A percentile compares a stretch with the other conserved stretches of the same genome.
These are phyloP conservation scores for Trichoderma atrobrunneum DNA, from an alignment of 2,329 filamentous ascomycete species.

Conservation along the genomic window DNA sequence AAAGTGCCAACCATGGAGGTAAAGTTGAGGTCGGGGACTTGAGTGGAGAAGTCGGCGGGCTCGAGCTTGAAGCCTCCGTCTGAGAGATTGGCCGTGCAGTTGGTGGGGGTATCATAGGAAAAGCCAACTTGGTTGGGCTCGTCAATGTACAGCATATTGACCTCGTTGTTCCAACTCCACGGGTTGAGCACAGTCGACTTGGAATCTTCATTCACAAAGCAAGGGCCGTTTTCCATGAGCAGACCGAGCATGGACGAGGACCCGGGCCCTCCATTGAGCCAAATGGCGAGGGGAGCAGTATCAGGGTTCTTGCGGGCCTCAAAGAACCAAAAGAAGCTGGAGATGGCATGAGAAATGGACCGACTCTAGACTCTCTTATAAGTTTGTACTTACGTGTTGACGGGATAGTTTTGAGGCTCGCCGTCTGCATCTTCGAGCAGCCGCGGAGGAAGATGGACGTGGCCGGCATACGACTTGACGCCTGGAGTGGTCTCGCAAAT, in stretches of 20 bases:
- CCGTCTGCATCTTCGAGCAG: constrained; percentile 40
- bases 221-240: constrained; percentile 58
- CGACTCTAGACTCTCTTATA: not conserved
- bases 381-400: constrained; percentile 43
- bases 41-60: constrained; percentile 37
- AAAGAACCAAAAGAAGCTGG: constrained; percentile 50
- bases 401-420: constrained; percentile 43
- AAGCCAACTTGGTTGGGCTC: constrained; percentile 66
- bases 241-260: constrained; percentile 62
- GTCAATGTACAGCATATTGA: constrained; percentile 55
- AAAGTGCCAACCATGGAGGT: constrained; percentile 37
- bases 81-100: constrained; percentile 54
- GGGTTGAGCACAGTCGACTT: constrained; percentile 53
- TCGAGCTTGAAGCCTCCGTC: constrained; percentile 51
- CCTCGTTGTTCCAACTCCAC: constrained; percentile 61
- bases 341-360: not conserved
- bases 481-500: constrained; percentile 55
- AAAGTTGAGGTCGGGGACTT: constrained; percentile 35
- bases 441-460: constrained; percentile 54
- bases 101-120: constrained; percentile 63
- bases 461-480: constrained; percentile 64
- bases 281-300: constrained; percentile 52
- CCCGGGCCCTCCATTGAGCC: constrained; percentile 65
- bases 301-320: constrained; percentile 41
- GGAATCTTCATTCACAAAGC: constrained; percentile 45